These are phyloP conservation scores for Pythium rhizo-oryzae DNA, from an alignment of 352 stramenopile species.

Conservation along the genomic window DNA sequence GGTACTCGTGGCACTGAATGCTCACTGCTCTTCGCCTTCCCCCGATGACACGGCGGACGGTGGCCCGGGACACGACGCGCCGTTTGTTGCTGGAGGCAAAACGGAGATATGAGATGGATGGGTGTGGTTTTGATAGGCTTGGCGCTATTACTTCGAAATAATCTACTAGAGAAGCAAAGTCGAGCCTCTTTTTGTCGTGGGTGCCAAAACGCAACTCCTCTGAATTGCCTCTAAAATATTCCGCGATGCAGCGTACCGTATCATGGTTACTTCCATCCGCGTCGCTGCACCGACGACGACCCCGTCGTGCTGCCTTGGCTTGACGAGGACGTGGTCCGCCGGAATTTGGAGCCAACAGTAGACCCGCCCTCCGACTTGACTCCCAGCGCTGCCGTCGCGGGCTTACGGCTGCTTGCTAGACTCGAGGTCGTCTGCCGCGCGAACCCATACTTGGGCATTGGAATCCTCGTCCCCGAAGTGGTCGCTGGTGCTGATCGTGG, in stretches of 20 bases:
- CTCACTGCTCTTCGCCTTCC: constrained; percentile 1
- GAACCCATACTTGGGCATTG: constrained; percentile 14
- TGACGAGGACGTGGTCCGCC: constrained; percentile 12
- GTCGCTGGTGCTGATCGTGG: not conserved
- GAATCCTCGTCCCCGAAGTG: constrained; percentile 14
- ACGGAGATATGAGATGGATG: constrained; percentile 20
- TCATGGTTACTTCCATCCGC: constrained; percentile 22
- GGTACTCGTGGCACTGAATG: constrained; percentile 42
- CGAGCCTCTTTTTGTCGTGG: not conserved
- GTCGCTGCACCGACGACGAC: constrained; percentile 11
- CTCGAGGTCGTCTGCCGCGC: constrained; percentile 16
- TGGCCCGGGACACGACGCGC: not conserved
- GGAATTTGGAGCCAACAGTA: constrained; percentile 9
- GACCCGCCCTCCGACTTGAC: constrained; percentile 18
- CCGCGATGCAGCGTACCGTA: not conserved
- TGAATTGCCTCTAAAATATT: constrained; percentile 6
- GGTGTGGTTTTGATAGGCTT: too few species aligned
- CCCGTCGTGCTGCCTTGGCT: constrained; percentile 19
- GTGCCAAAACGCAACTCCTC: constrained; percentile 3
- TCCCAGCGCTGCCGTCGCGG: not conserved
- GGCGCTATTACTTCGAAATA: constrained; percentile 2
- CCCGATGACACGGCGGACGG: not conserved
- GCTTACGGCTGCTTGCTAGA: constrained; percentile 8
- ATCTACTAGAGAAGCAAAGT: constrained; percentile 17
- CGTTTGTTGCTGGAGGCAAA: constrained; percentile 13